phyloP scores from a whole-genome alignment of 495 filamentous ascomycete species.

The Hypoxylon crocopeplum region DNA sequence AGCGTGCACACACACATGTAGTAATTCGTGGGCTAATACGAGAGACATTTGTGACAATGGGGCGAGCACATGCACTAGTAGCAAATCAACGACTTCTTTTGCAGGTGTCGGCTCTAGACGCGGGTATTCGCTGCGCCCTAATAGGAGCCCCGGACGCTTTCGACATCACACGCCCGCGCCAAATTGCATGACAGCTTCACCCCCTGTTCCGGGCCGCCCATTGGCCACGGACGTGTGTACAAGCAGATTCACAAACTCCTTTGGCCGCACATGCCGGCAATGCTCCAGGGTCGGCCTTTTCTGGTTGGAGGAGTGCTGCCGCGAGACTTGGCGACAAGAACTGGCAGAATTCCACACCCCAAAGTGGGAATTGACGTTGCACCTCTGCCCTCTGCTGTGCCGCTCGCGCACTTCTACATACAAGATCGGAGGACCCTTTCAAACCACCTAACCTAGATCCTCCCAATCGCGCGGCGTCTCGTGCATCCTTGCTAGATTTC shows the following conservation, averaged over 20 bases:
- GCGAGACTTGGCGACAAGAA: constrained; percentile 35
- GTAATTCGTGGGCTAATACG: constrained; percentile 33
- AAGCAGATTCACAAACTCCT: constrained; percentile 42
- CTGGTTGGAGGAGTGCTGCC: constrained; percentile 38
- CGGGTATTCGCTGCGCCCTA: constrained; percentile 41
- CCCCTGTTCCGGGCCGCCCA: constrained; percentile 45
- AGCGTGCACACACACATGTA: too few relatives aligned
- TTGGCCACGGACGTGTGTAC: constrained; percentile 41
- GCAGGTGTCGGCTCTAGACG: constrained; percentile 43
- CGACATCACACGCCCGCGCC: constrained; percentile 49
- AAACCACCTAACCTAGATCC: constrained; percentile 32
- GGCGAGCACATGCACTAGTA: constrained; percentile 40
- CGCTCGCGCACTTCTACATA: constrained; percentile 37
- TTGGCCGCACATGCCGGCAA: constrained; percentile 46
- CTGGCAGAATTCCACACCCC: constrained; percentile 34
- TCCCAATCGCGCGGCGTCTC: constrained; percentile 34
- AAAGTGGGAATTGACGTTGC: constrained; percentile 34
- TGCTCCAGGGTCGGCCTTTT: constrained; percentile 33
- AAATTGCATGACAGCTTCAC: constrained; percentile 50
- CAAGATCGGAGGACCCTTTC: constrained; percentile 34
- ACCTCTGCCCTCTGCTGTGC: constrained; percentile 37
- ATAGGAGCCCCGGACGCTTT: constrained; percentile 35
- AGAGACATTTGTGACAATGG: constrained; percentile 44
- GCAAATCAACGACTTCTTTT: constrained; percentile 39
- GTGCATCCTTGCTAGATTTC: too few relatives aligned